Conservation (phyloP, 164 flowering plant genomes). For the Echeveria elegans region DNA sequence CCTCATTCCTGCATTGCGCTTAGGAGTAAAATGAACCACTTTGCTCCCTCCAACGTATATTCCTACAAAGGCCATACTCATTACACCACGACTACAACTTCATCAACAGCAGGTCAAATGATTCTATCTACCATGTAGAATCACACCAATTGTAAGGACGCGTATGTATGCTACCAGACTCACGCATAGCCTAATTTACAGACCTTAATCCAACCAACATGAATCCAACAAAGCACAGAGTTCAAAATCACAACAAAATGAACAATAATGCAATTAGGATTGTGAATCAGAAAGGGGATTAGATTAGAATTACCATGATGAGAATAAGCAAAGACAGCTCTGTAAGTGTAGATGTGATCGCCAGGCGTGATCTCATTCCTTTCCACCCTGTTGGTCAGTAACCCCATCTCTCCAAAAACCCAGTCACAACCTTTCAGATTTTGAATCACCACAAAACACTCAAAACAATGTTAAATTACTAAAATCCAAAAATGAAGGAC, state of each 20-base stretch:
- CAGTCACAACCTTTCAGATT: background rate
- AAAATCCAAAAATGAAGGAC: no score
- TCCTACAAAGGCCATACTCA: conserved; percentile 25
- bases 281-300: no score
- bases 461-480: no score
- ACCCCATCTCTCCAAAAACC: conserved; percentile 48
- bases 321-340: conserved; percentile 85
- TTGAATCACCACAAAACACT: background rate
- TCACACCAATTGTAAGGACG: no score
- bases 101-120: no score
- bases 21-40: conserved; percentile 84
- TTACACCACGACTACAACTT: background rate
- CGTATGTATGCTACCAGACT: background rate
- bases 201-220: background rate
- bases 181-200: background rate
- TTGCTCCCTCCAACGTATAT: conserved; percentile 78
- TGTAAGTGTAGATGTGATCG: conserved; percentile 92
- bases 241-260: background rate
- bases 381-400: conserved; percentile 77
- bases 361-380: conserved; percentile 66
- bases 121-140: no score
- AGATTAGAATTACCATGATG: no score
- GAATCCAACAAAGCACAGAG: background rate
- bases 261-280: no score
- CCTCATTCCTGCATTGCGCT: conserved; percentile 20